Evolutionary conservation across 1,284 basidiomycete genomes (phyloP).

Genomic region (Sanghuangporus weigelae): DNA sequence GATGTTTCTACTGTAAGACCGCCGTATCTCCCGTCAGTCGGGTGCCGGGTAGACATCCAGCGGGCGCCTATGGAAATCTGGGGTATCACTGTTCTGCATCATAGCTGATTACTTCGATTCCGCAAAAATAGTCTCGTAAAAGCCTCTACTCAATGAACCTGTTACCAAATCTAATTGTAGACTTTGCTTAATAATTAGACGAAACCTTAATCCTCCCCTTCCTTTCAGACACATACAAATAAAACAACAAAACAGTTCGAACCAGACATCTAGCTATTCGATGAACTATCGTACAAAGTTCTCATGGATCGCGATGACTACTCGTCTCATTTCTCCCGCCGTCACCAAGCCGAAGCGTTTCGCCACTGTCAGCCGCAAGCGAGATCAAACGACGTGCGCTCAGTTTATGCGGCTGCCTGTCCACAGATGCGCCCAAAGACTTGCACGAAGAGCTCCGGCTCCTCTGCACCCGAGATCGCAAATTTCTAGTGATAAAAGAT

Average conservation of each 20-base stretch:
- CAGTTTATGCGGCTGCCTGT: not conserved
- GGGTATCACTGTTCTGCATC: not conserved
- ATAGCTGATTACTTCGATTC: not conserved
- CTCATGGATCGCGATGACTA: not conserved
- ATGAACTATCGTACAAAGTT: not conserved
- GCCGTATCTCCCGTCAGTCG: not conserved
- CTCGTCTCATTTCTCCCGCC: not conserved
- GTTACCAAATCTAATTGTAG: not conserved
- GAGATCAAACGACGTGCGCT: not conserved
- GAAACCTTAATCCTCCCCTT: not conserved
- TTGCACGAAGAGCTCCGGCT: conserved; percentile 15
- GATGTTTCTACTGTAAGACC: too few species aligned
- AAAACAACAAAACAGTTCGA: not conserved
- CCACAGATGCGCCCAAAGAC: conserved; percentile 13
- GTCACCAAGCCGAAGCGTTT: not conserved
- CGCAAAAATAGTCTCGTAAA: not conserved
- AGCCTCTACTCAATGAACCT: not conserved
- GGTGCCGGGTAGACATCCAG: not conserved
- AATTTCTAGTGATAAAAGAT: conserved; percentile 8
- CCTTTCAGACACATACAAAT: too few species aligned
- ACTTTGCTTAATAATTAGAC: not conserved
- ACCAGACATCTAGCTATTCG: not conserved
- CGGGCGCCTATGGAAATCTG: not conserved
- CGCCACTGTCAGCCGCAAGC: not conserved
- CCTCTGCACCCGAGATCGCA: conserved; percentile 16